These are phyloP conservation scores for Microbotryum scabiosae DNA, from an alignment of 1,284 basidiomycete species.

Conservation along the genomic window DNA sequence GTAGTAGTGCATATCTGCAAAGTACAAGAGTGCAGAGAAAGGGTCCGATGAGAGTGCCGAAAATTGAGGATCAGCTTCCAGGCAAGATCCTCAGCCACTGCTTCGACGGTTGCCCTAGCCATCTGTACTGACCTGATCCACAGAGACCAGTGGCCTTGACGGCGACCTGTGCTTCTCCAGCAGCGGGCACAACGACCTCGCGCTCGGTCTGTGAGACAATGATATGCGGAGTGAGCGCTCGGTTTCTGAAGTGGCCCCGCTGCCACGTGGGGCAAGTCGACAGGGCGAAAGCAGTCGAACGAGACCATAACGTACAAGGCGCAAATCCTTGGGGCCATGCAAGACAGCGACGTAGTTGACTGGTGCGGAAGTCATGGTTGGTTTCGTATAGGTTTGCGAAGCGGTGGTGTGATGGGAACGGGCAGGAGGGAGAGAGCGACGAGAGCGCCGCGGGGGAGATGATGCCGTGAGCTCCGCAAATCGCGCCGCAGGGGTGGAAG, in stretches of 20 bases:
- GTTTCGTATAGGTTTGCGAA: background rate
- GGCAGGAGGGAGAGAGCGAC: too few species aligned
- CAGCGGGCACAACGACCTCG: conserved; percentile 55
- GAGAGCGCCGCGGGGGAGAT: too few species aligned
- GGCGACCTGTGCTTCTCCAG: conserved; percentile 61
- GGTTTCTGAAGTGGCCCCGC: background rate
- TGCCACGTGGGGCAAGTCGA: background rate
- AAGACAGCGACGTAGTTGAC: conserved; percentile 37
- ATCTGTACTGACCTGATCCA: conserved; percentile 57
- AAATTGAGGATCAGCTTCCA: too few species aligned
- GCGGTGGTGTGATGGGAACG: too few species aligned
- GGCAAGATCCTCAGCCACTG: too few species aligned
- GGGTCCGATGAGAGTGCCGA: too few species aligned
- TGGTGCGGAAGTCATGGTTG: background rate
- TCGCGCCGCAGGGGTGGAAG: background rate
- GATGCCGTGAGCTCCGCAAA: background rate
- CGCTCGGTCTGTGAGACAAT: conserved; percentile 52
- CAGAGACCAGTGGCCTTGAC: conserved; percentile 81
- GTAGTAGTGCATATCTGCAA: conserved; percentile 66
- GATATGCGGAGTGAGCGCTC: background rate
- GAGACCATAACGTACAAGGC: conserved; percentile 39
- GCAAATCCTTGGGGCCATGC: conserved; percentile 45
- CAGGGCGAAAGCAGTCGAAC: background rate
- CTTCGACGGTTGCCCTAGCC: too few species aligned
- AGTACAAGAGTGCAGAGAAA: too few species aligned